A percentile compares a stretch with the other conserved stretches of the same genome.
phyloP scores from a whole-genome alignment of 2,329 filamentous ascomycete species.

The Paraphaeosphaeria minitans region DNA sequence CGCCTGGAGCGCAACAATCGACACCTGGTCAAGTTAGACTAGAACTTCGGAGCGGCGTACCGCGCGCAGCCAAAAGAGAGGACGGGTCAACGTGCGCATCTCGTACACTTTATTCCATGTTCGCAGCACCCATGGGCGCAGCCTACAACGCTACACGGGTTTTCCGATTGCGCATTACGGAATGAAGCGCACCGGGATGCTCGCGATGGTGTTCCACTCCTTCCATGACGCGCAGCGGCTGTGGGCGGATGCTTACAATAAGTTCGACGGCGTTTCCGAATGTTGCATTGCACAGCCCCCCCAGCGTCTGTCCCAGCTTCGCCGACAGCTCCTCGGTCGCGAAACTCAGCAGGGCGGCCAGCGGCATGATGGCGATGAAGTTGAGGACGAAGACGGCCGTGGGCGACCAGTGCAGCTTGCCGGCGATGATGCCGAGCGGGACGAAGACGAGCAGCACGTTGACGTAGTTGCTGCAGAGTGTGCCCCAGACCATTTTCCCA shows the following conservation, averaged over 20 bases:
- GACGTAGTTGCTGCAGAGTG: constrained; percentile 59
- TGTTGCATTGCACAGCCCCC: constrained; percentile 75
- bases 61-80: neutral
- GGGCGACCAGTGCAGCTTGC: constrained; percentile 65
- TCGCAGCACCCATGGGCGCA: neutral
- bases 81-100: neutral
- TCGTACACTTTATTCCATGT: neutral
- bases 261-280: constrained; percentile 82
- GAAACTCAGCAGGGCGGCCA: constrained; percentile 75
- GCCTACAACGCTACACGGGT: neutral
- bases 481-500: constrained; percentile 48
- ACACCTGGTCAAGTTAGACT: constrained; percentile 64
- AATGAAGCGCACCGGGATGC: neutral
- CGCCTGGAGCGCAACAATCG: constrained; percentile 84
- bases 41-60: constrained; percentile 1
- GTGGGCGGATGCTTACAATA: constrained; percentile 58
- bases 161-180: neutral
- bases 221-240: neutral
- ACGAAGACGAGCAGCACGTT: constrained; percentile 77
- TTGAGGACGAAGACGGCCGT: constrained; percentile 75
- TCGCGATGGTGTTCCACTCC: neutral
- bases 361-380: constrained; percentile 79
- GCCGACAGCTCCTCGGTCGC: constrained; percentile 77
- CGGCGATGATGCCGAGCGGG: constrained; percentile 72
- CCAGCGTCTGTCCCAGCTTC: constrained; percentile 74